Evolutionary conservation across 257 asterid species (phyloP), one percentile per base, ranked within the genome.

Genomic region (Solanum sitiens): DNA sequence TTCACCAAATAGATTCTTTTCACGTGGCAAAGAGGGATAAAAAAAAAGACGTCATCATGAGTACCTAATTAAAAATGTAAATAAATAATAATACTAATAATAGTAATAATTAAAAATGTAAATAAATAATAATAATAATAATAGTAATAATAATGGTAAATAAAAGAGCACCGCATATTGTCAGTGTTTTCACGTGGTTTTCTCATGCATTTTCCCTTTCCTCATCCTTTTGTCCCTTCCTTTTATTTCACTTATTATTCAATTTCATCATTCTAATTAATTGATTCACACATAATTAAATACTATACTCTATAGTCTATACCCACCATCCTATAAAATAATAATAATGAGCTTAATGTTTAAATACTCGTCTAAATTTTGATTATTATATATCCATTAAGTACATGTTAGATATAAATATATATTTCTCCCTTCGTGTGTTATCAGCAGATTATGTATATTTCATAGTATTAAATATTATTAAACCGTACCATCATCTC

Each of bases 151-250:
- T 72, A 33, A 33, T 33, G 25, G 70, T 77, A 27, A 86, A 61
- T 70, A 89, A 73, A 86, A 88, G 88, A 88, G 86, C 93, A 93
- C 91, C 91, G 95, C 93, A 84, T 77, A 16, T 45, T 89, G 91
- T 91, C 88, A 89, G 91, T 70, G 25, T 53, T 89, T 76, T 91
- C 94, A 94, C 96, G 91, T 92, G 94, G 88, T 87, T 47, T 80
- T 92, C 92, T 91, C 91, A 89, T 90, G 92, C 91, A 88, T 70
- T 87, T 70, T 83, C n/a, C 63, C 45, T 59, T 39, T 65, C 37
- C 30, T 14, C 87, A 25, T 47, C 63, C 16, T 40, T 61, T 23
- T 12, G 40, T 75, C 37, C 40, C 70, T 84, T 85, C 75, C 20
- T 75, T 89, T 76, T 21, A 6, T 30, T 23, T 30, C 39, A 13